A percentile compares a stretch with the other conserved stretches of the same genome.
These are phyloP conservation scores for Blastocystis hominis DNA, from an alignment of 352 stramenopile species.

Conservation along the genomic window DNA sequence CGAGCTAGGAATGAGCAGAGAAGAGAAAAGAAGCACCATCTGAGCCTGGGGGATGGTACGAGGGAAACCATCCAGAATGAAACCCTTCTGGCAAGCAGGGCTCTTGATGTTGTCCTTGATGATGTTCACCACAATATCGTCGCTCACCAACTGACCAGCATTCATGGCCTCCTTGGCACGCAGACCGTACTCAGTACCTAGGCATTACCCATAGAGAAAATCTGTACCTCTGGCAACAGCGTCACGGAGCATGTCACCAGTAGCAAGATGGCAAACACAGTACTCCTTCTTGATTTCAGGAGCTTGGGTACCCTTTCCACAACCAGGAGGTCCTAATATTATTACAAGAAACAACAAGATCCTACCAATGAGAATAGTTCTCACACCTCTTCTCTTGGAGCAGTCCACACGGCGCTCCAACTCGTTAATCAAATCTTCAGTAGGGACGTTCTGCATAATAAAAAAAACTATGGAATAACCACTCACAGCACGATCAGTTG, in stretches of 20 bases:
- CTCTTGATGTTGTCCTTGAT: constrained; percentile 94
- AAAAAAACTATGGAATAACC: neutral
- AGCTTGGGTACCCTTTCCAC: constrained; percentile 96
- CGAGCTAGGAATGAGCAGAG: constrained; percentile 67
- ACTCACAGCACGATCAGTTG: neutral
- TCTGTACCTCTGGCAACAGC: constrained; percentile 80
- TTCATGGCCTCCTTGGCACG: constrained; percentile 85
- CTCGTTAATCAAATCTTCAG: constrained; percentile 75
- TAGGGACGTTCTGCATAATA: constrained; percentile 65
- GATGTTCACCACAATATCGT: constrained; percentile 98
- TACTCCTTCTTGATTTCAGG: constrained; percentile 93
- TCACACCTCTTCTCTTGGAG: constrained; percentile 79
- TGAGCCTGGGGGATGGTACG: constrained; percentile 90
- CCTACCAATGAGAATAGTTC: constrained; percentile 83
- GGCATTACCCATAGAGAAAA: constrained; percentile 44
- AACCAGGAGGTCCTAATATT: constrained; percentile 77
- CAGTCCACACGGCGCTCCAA: constrained; percentile 81
- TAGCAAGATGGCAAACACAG: constrained; percentile 91
- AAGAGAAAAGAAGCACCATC: constrained; percentile 66
- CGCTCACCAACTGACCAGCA: constrained; percentile 77
- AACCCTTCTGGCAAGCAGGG: constrained; percentile 89
- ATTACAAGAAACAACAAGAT: neutral
- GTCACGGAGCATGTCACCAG: constrained; percentile 94
- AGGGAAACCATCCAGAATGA: constrained; percentile 98
- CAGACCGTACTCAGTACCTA: constrained; percentile 66